Base-by-base conservation (phyloP, 306 rosid species). In the Prunus kanzakura region DNA sequence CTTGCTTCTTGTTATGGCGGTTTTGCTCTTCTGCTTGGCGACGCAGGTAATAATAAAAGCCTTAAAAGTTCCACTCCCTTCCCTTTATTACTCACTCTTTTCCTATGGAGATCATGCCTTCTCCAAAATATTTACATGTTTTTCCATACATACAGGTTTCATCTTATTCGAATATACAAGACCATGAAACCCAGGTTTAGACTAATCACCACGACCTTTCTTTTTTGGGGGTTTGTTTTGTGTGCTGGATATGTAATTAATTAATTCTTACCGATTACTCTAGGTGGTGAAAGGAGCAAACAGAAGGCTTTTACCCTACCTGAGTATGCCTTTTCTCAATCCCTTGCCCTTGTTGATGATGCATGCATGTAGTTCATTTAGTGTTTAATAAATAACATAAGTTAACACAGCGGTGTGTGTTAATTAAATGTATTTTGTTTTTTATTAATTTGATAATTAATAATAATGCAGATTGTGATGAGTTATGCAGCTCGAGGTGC, bases 211-310 rank as follows among this genome's bases (percentile, higher is more conserved):
- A 25, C 20, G 30, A 30, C 72, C 35, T 11, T 27, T 29, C 13
- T 4, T 6, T 12, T 6, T n/a, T 19, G 4, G 3, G 13, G 3
- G 27, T 18, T 5, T 45, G 23, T 23, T 12, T 16, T 0, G 3
- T 18, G 3, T 18, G 30, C 27, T 45, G 25, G 15, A 13, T 6
- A 11, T 15, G 10, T 8, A 5, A 6, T 4, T n/a, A 25, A 8
- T 13, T 20, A 6, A 18, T 7, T 4, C 57, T 9, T 65, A 18
- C 32, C 2, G 57, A 35, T 11, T 32, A 18, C 1, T 56, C 4
- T 60, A 81, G 84, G 74, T 22, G 32, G 67, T 63, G 64, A 80
- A 73, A 64, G 84, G 82, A 73, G 43, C 82, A 3, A 69, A 80
- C 61, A 84, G 80, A 80, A 84, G 80, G 69, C 75, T 73, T 55